Evolutionary conservation across 2,329 filamentous ascomycete species (phyloP).

Genomic region (Chaetomiaceae sp.): DNA sequence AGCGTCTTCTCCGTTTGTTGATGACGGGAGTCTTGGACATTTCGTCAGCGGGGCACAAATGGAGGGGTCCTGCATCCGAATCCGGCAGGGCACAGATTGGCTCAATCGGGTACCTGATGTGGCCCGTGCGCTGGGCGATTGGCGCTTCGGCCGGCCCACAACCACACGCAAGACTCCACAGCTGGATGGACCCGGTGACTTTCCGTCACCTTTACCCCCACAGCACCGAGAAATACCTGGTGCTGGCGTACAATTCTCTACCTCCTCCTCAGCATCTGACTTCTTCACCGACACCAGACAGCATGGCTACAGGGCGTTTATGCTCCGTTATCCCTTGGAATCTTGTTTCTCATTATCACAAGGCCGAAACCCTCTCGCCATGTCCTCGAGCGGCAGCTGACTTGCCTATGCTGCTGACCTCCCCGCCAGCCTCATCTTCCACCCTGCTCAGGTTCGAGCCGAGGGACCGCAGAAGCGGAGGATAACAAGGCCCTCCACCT

Average conservation of each 20-base stretch:
- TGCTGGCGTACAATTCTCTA: constrained; percentile 13
- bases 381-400: not conserved
- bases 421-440: not conserved
- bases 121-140: constrained; percentile 12
- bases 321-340: not conserved
- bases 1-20: too few relatives aligned
- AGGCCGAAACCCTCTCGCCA: not conserved
- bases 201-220: constrained; percentile 19
- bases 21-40: too few relatives aligned
- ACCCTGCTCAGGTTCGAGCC: not conserved
- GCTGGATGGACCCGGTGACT: constrained; percentile 8
- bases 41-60: constrained; percentile 17
- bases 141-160: constrained; percentile 1
- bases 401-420: constrained; percentile 6
- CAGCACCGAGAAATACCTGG: constrained; percentile 20
- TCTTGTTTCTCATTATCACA: not conserved
- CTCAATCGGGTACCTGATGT: not conserved
- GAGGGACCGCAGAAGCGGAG: not conserved
- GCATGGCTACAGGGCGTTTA: not conserved
- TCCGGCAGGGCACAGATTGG: not conserved
- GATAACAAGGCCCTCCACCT: not conserved
- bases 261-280: not conserved
- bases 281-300: not conserved
- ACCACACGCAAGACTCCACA: constrained; percentile 13
- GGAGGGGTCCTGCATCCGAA: constrained; percentile 6